These are phyloP conservation scores for Bassia scoparia DNA, from an alignment of 148 eudicot species.

Conservation along the genomic window DNA sequence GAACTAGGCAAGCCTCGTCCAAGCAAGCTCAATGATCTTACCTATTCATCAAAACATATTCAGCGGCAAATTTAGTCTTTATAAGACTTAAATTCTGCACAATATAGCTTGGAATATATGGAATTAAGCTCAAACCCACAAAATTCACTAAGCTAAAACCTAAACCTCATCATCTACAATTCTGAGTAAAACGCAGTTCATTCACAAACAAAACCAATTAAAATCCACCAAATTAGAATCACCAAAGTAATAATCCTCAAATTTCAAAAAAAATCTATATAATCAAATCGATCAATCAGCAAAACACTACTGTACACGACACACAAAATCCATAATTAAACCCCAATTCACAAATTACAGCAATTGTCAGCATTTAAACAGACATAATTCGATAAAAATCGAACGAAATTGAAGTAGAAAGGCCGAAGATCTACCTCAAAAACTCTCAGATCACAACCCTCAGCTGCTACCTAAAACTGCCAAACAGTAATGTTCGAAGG, in stretches of 20 bases:
- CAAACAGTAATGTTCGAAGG: neutral
- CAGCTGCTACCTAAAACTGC: conserved; percentile 9
- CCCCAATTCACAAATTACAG: neutral
- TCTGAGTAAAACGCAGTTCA: neutral
- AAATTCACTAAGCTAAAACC: conserved; percentile 4
- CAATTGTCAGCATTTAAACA: neutral
- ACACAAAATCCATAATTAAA: too few species aligned
- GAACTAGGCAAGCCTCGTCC: too few species aligned
- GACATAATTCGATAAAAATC: neutral
- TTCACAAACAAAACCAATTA: neutral
- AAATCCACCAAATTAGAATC: neutral
- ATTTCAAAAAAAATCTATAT: neutral
- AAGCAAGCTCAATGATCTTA: neutral
- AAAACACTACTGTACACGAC: neutral
- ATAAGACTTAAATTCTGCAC: neutral
- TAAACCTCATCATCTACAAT: neutral
- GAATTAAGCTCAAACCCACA: conserved; percentile 22
- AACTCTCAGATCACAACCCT: conserved; percentile 15
- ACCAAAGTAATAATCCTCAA: neutral
- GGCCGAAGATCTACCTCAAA: conserved; percentile 22
- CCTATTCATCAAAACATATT: neutral
- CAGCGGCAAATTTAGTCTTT: neutral
- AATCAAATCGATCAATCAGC: conserved; percentile 1
- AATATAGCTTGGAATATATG: neutral
- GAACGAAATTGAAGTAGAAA: neutral